Percentiles rank a stretch among this genome's conserved stretches.
phyloP scores from a whole-genome alignment of 345 rosid genomes.

The Eucalyptus polyanthemos region DNA sequence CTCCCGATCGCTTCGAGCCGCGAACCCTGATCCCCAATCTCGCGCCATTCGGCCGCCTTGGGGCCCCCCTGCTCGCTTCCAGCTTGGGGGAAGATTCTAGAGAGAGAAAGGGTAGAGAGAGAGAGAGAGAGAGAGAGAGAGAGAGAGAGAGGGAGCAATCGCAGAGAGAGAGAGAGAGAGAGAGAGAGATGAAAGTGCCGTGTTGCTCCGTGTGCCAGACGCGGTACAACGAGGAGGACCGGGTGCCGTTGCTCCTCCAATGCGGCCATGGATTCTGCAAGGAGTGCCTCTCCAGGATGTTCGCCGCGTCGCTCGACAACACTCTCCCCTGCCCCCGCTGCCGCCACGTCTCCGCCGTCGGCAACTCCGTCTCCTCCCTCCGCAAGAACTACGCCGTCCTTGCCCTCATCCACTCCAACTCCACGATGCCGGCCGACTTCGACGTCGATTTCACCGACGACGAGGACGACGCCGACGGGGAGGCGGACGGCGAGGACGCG shows the following conservation, averaged over 20 bases:
- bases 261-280: conserved; percentile 97
- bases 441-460: conserved; percentile 68
- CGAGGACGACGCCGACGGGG: conserved; percentile 1
- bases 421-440: conserved; percentile 20
- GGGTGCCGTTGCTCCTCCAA: conserved; percentile 82
- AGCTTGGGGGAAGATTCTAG: not conserved
- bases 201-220: conserved; percentile 91
- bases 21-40: not conserved
- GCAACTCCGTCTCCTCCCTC: conserved; percentile 82
- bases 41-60: not conserved
- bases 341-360: conserved; percentile 81
- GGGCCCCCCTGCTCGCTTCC: not conserved
- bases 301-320: conserved; percentile 72
- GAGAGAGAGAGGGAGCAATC: not conserved
- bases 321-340: conserved; percentile 83
- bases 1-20: not conserved
- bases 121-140: not conserved
- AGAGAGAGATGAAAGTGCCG: conserved; percentile 48
- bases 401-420: conserved; percentile 46
- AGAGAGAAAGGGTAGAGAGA: not conserved
- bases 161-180: not conserved
- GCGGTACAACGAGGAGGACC: conserved; percentile 81
- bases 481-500: conserved; percentile 10
- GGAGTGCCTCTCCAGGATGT: conserved; percentile 80
- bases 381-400: conserved; percentile 83